Conservation (phyloP, 2,329 filamentous ascomycete genomes). For the Monosporascus sp. region DNA sequence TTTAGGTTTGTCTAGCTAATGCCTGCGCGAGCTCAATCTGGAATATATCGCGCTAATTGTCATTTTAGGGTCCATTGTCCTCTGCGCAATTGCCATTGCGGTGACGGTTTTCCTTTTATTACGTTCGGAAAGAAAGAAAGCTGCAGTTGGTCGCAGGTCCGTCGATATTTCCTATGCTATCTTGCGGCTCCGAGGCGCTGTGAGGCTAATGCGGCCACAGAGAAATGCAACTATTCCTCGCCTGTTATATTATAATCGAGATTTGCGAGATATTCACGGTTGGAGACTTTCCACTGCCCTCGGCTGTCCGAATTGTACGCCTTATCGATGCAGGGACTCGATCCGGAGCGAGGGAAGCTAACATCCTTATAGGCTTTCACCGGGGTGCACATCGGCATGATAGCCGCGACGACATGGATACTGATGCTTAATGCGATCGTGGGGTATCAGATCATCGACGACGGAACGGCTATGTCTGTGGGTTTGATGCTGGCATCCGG, state of each 20-base stretch:
- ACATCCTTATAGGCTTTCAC: conserved; percentile 64
- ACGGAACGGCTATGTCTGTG: conserved; percentile 81
- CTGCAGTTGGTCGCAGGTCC: conserved; percentile 88
- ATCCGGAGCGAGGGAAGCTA: conserved; percentile 5
- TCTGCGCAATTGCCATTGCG: conserved; percentile 72
- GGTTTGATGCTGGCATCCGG: conserved; percentile 70
- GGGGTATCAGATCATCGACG: conserved; percentile 88
- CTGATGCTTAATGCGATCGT: conserved; percentile 88
- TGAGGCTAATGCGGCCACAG: conserved; percentile 41
- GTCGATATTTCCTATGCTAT: conserved; percentile 16
- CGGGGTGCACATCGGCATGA: conserved; percentile 83
- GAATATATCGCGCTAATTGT: conserved; percentile 13
- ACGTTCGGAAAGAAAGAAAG: conserved; percentile 82
- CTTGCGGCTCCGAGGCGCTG: not conserved
- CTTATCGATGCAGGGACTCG: not conserved
- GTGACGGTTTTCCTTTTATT: conserved; percentile 64
- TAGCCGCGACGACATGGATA: conserved; percentile 84
- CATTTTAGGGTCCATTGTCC: conserved; percentile 71
- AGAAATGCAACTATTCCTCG: conserved; percentile 93
- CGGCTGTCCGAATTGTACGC: conserved; percentile 66
- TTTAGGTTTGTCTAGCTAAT: conserved; percentile 55
- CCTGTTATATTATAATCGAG: conserved; percentile 78
- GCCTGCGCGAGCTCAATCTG: not conserved
- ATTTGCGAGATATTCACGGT: conserved; percentile 97
- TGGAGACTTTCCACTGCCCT: conserved; percentile 75